phyloP scores from a whole-genome alignment of 2,329 filamentous ascomycete genomes.

The Volutella citrinella region DNA sequence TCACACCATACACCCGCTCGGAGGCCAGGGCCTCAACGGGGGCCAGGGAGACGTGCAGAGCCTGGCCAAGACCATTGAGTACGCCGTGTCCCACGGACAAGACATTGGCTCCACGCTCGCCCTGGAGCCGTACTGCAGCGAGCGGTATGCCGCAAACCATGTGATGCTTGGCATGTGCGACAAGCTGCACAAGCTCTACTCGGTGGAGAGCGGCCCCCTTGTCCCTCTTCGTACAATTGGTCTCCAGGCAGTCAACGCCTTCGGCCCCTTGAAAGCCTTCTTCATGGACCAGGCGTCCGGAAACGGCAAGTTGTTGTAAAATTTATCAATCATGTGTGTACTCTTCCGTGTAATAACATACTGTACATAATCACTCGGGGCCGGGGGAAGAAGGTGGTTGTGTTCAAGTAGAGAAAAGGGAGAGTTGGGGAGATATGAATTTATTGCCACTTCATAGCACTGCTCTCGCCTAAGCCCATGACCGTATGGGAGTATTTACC shows the following conservation, averaged over 20 bases:
- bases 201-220: constrained; percentile 73
- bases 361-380: constrained; percentile 13
- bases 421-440: constrained; percentile 18
- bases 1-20: constrained; percentile 91
- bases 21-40: constrained; percentile 91
- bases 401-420: constrained; percentile 16
- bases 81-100: constrained; percentile 77
- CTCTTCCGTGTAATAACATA: constrained; percentile 6
- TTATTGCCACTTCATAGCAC: constrained; percentile 23
- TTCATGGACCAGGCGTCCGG: constrained; percentile 75
- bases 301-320: constrained; percentile 45
- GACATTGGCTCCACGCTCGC: constrained; percentile 79
- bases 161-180: constrained; percentile 77
- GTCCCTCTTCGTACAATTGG: constrained; percentile 78
- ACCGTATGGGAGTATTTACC: constrained; percentile 37
- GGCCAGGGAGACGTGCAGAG: constrained; percentile 86
- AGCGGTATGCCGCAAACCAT: constrained; percentile 80
- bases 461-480: too few species aligned
- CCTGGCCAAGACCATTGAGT: constrained; percentile 70
- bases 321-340: constrained; percentile 5
- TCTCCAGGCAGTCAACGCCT: constrained; percentile 68
- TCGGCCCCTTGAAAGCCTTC: constrained; percentile 76
- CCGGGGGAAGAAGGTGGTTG: too few species aligned
- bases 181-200: constrained; percentile 90
- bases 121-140: constrained; percentile 76